Evolutionary conservation across 306 rosid species (phyloP), one percentile per base, ranked within the genome.

Genomic region (Vachellia collinsii): DNA sequence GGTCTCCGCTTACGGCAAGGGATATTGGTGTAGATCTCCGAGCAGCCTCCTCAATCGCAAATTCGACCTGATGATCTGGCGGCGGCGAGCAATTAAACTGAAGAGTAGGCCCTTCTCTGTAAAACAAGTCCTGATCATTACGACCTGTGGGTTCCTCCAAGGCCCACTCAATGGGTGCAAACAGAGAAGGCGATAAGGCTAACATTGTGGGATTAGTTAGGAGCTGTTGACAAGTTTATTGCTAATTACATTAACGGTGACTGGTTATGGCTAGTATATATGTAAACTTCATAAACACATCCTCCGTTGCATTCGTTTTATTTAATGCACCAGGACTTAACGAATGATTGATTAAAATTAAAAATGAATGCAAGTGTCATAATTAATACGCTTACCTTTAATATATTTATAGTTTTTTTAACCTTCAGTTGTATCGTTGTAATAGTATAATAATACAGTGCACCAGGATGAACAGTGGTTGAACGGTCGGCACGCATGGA

Each of bases 101-200:
- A 19, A 11, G 70, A 64, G 44, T 16, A 4, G 22, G 8, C 16
- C n/a, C 44, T 44, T 66, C 74, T 38, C 1, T 50, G 71, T 65
- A 37, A 7, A 58, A 23, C 63, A 42, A 17, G 62, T 39, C 74
- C 6, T 43, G 64, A 38, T 9, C 48, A 36, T 29, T 39, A 17
- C 36, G 82, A 77, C 75, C 79, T 68, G 62, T 43, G 42, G 75
- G 4, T 7, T 80, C 85, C n/a, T 86, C 85, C n/a, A 77, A 76
- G 62, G 77, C 78, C 87, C 85, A 80, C 16, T 56, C 87, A 50
- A 68, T 72, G 69, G 66, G 20, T 41, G 89, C 80, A 11, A 80
- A 83, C 51, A 83, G 0, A 63, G 84, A 48, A 82, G 89, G 78
- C 4, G 81, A 67, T 74, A 83, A 73, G 2, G 85, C 85, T 6